Evolutionary conservation across 306 rosid genomes (phyloP).

Genomic region (Vigna angularis): DNA sequence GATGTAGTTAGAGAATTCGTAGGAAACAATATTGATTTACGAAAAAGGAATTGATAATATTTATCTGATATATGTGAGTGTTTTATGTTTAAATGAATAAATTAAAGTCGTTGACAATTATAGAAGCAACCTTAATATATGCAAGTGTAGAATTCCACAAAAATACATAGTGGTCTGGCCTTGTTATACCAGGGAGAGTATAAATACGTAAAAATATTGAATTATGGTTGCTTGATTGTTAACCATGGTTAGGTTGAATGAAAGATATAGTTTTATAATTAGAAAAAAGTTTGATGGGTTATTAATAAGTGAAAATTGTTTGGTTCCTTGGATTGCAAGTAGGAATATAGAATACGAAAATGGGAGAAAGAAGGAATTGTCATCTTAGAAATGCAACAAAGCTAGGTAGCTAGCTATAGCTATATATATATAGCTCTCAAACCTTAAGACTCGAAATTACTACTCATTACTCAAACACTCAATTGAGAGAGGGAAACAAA

Average conservation of each 20-base stretch:
- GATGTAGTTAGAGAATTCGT: neutral
- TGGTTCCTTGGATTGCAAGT: slow-evolving; percentile 60
- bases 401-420: neutral
- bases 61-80: neutral
- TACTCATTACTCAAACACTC: slow-evolving; percentile 53
- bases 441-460: slow-evolving; percentile 40
- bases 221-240: neutral
- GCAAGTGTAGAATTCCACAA: slow-evolving; percentile 29
- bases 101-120: slow-evolving; percentile 25
- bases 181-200: slow-evolving; percentile 2
- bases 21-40: slow-evolving; percentile 11
- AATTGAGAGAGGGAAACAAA: slow-evolving; percentile 55
- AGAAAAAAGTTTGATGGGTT: neutral
- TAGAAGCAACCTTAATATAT: slow-evolving; percentile 36
- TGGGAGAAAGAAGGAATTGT: slow-evolving; percentile 49
- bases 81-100: slow-evolving; percentile 22
- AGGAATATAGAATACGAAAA: slow-evolving; percentile 41
- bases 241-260: slow-evolving; percentile 35
- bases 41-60: neutral
- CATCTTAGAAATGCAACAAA: slow-evolving; percentile 37
- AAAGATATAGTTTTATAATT: neutral
- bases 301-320: slow-evolving; percentile 14
- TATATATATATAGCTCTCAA: slow-evolving; percentile 9
- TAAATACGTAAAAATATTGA: neutral
- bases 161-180: neutral